Base-by-base conservation (phyloP, 2,329 filamentous ascomycete genomes). In the Golovinomyces cichoracearum region DNA sequence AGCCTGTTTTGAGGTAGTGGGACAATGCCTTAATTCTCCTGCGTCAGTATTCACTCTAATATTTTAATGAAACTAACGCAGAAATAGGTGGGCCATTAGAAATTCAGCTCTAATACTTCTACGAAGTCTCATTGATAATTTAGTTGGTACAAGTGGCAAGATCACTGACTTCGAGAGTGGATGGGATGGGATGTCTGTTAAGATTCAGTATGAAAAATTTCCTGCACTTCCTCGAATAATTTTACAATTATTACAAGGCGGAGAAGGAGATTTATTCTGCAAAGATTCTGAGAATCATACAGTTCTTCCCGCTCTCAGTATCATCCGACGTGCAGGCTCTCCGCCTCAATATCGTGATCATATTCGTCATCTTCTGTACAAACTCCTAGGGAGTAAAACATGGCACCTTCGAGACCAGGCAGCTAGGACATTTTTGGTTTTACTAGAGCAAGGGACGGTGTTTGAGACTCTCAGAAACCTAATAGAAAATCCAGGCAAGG, bases 101-200 rank as follows among this genome's bases (percentile, higher is more conserved):
- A 98, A 98, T 61, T 94, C 85, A 55, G 85, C 85, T 1, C 65
- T 95, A 29, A 80, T 95, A 64, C 73, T 98, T 5, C 77, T 95
- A 54, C 76, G 88, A 49, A 83, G 84, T 52, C 68, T 94, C 4
- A 81, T 93, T 48, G 83, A 90, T 59, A 73, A 74, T 53, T 66
- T 92, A 0, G 74, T 90, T 25, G 82, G 83, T 15, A 83, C 78
- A 0, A 78, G 75, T 49, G 79, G 84, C 62, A 83, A 67, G 66
- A 85, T 78, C 59, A 56, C 64, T 3, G 66, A 63, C 45, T 76
- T 70, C 57, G 78, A 70, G 60, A 70, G 65, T 46, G 73, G 75
- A 1, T 77, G 75, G 73, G 73, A 78, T 51, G 75, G 76, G 2
- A 69, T 70, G 53, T 73, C 74, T 0, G 68, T 76, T 38, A 71